phyloP scores from a whole-genome alignment of 768 basidiomycete species.

The Imleria badia region DNA sequence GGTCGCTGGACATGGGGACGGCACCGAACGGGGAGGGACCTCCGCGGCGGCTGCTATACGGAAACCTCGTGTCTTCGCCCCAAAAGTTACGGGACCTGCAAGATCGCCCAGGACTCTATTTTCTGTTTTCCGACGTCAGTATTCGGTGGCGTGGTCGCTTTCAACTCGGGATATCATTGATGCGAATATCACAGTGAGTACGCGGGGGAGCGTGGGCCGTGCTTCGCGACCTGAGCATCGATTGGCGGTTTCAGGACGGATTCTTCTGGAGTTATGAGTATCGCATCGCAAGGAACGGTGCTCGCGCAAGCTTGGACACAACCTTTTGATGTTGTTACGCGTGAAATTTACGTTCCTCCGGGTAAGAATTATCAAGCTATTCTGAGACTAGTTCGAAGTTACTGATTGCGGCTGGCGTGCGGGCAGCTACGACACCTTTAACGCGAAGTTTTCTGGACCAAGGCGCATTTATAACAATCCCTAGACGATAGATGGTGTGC shows the following conservation, averaged over 20 bases:
- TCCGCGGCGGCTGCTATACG: conserved; percentile 69
- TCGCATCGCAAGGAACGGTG: conserved; percentile 59
- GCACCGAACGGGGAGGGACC: conserved; percentile 44
- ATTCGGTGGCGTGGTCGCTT: conserved; percentile 77
- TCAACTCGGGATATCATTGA: conserved; percentile 69
- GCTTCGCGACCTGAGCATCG: conserved; percentile 13
- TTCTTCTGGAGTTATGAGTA: conserved; percentile 46
- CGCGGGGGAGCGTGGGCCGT: conserved; percentile 11
- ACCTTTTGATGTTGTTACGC: conserved; percentile 75
- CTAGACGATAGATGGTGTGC: conserved; percentile 30
- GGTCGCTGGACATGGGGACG: conserved; percentile 63
- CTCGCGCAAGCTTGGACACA: conserved; percentile 71
- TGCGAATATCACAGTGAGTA: conserved; percentile 74
- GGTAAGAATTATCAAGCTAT: conserved; percentile 49
- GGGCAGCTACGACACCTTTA: conserved; percentile 47
- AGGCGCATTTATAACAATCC: conserved; percentile 49
- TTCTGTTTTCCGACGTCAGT: conserved; percentile 89
- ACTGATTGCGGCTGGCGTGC: conserved; percentile 14
- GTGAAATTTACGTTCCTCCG: conserved; percentile 72
- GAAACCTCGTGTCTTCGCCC: conserved; percentile 80
- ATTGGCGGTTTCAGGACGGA: conserved; percentile 41
- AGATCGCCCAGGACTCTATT: conserved; percentile 78
- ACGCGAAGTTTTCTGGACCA: conserved; percentile 59
- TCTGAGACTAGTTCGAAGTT: conserved; percentile 14
- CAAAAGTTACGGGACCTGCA: conserved; percentile 79